Conservation (phyloP, 2,329 filamentous ascomycete species). For the Xylariaceae sp. region DNA sequence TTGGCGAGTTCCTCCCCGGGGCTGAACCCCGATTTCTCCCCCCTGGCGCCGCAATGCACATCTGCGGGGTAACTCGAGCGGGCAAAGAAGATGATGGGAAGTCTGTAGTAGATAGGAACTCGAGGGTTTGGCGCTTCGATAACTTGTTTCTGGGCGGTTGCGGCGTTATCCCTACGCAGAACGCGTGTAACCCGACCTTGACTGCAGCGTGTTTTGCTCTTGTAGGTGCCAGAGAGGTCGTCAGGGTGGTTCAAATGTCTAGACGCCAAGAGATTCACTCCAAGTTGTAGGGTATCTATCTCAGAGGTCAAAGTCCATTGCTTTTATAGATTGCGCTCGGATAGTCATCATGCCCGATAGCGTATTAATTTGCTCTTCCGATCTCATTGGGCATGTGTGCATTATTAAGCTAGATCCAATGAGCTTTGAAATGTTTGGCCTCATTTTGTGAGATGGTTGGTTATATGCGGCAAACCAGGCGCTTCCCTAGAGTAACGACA, state of each 20-base stretch:
- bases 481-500: too few species aligned
- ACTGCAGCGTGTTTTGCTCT: conserved; percentile 25
- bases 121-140: conserved; percentile 18
- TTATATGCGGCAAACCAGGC: too few species aligned
- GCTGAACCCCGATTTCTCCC: background rate
- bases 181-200: conserved; percentile 26
- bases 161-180: conserved; percentile 20
- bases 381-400: too few species aligned
- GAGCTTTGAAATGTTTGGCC: too few species aligned
- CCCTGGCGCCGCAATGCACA: background rate
- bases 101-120: background rate
- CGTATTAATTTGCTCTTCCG: too few species aligned
- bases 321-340: too few species aligned
- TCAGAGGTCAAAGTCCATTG: too few species aligned
- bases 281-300: too few species aligned
- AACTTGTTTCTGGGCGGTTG: conserved; percentile 26
- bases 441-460: too few species aligned
- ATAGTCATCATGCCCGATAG: too few species aligned
- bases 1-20: background rate
- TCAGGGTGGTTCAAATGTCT: conserved; percentile 6
- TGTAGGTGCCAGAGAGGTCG: background rate
- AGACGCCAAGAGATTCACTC: too few species aligned
- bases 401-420: too few species aligned
- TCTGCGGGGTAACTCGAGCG: conserved; percentile 19
- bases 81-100: conserved; percentile 3